A percentile compares a stretch with the other conserved stretches of the same genome.
phyloP scores from a whole-genome alignment of 257 asterid species.

The Nicotiana sylvestris region DNA sequence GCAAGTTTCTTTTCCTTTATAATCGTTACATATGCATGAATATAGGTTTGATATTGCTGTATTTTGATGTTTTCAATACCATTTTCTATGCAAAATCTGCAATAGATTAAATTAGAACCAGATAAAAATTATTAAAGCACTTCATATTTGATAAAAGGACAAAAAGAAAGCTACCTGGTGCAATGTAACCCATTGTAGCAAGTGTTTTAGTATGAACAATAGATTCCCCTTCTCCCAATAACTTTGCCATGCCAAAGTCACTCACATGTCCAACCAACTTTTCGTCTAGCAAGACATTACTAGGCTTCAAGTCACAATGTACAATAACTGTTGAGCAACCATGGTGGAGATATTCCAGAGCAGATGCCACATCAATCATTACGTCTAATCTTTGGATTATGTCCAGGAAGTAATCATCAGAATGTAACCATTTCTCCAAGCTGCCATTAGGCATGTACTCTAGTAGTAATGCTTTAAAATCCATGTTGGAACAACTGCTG shows the following conservation, averaged over 20 bases:
- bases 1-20: no score
- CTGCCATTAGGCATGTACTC: background rate
- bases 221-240: background rate
- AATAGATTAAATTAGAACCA: no score
- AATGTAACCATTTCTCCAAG: background rate
- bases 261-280: background rate
- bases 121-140: no score
- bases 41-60: no score
- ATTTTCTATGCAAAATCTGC: no score
- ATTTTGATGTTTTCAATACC: no score
- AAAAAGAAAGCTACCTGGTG: background rate
- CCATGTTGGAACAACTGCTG: no score
- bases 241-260: background rate
- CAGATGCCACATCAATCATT: no score
- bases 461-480: background rate
- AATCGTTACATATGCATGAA: no score
- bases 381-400: no score
- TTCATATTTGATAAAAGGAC: background rate
- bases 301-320: background rate
- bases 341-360: background rate
- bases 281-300: background rate
- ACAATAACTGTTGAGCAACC: background rate
- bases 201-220: background rate
- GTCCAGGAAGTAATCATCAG: background rate
- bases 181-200: background rate